Percentiles rank a stretch among this genome's conserved stretches.
Evolutionary conservation across 306 rosid species (phyloP).

Genomic region (Begonia masoniana): DNA sequence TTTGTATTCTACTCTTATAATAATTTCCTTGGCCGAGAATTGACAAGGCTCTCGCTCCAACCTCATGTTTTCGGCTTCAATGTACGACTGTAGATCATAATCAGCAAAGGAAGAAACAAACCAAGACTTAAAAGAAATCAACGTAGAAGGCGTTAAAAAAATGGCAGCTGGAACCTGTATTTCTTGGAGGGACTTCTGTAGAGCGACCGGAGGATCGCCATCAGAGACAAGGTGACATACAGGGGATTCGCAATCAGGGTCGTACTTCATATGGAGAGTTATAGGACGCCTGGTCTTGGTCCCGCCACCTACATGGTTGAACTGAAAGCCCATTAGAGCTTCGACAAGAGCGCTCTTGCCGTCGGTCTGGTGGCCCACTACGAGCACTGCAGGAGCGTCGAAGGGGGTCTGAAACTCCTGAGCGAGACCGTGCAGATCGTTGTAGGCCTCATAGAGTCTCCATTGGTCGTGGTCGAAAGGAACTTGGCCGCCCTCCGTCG

Average conservation of each 20-base stretch:
- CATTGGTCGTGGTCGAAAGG: slow-evolving; percentile 14
- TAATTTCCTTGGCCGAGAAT: slow-evolving; percentile 77
- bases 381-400: slow-evolving; percentile 86
- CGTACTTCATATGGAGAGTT: slow-evolving; percentile 55
- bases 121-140: not conserved
- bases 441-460: slow-evolving; percentile 77
- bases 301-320: slow-evolving; percentile 98
- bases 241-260: slow-evolving; percentile 32
- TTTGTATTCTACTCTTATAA: slow-evolving; percentile 65
- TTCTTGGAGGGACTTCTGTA: slow-evolving; percentile 40
- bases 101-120: not conserved
- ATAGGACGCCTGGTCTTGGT: slow-evolving; percentile 62
- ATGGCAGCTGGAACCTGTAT: slow-evolving; percentile 39
- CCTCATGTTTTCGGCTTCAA: slow-evolving; percentile 81
- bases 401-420: slow-evolving; percentile 65
- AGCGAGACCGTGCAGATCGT: slow-evolving; percentile 83
- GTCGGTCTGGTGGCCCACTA: slow-evolving; percentile 94
- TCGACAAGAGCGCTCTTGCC: slow-evolving; percentile 91
- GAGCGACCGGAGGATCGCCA: slow-evolving; percentile 21
- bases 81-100: slow-evolving; percentile 32
- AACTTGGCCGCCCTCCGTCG: slow-evolving; percentile 4
- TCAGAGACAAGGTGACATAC: slow-evolving; percentile 39
- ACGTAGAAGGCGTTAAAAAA: not conserved
- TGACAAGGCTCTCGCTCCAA: slow-evolving; percentile 61
- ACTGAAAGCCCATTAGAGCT: slow-evolving; percentile 98